Percentiles rank a stretch among this genome's conserved stretches.
These are phyloP conservation scores for Phylloporus sp. DNA, from an alignment of 1,284 basidiomycete species.

Conservation along the genomic window DNA sequence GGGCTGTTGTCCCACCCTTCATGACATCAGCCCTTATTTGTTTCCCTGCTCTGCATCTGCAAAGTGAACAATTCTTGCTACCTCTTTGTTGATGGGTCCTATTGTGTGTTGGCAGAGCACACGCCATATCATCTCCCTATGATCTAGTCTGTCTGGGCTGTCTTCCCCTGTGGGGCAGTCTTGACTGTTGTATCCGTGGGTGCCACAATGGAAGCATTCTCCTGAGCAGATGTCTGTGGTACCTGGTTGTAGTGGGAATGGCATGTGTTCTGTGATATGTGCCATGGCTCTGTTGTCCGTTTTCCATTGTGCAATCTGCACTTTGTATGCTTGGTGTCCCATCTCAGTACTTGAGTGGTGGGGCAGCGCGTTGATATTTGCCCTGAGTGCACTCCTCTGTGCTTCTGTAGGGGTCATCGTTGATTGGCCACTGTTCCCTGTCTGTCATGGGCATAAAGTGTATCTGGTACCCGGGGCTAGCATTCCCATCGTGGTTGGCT, in stretches of 20 bases:
- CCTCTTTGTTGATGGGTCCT: no score
- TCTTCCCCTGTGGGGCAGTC: background rate
- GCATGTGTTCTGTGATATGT: background rate
- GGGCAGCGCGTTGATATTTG: background rate
- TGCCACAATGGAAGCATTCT: background rate
- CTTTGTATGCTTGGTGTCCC: background rate
- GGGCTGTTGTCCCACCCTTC: background rate
- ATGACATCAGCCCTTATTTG: background rate
- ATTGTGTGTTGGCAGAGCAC: no score
- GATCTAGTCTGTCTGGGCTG: background rate
- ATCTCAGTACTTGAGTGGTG: background rate
- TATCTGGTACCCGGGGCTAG: no score
- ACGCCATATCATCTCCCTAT: background rate
- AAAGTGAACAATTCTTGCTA: background rate
- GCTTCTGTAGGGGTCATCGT: no score
- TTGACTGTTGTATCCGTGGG: background rate
- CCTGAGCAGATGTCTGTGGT: background rate
- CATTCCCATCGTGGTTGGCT: no score
- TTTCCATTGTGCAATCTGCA: background rate
- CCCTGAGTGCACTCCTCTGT: no score
- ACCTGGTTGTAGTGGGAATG: background rate
- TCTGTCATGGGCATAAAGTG: no score
- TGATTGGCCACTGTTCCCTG: no score
- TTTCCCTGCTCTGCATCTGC: background rate
- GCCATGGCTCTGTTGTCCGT: background rate